These are phyloP conservation scores for Yamadazyma ubonensis DNA, from an alignment of 805 yeast genomes.

Conservation along the genomic window DNA sequence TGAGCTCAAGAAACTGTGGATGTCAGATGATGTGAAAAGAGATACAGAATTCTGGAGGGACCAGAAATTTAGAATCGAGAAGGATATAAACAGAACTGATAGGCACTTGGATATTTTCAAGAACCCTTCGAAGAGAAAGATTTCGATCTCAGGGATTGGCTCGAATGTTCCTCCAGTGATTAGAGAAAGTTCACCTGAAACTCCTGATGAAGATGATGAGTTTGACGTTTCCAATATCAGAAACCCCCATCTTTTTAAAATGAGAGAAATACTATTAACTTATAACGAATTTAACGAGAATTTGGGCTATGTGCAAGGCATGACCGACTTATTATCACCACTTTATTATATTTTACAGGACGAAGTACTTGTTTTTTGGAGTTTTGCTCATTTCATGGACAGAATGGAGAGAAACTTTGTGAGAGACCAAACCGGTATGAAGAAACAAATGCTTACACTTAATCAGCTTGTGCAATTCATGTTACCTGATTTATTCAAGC, in stretches of 20 bases:
- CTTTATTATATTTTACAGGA: slow-evolving; percentile 65
- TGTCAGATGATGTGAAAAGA: slow-evolving; percentile 49
- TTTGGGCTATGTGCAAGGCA: slow-evolving; percentile 96
- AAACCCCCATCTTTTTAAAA: slow-evolving; percentile 69
- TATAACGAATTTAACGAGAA: slow-evolving; percentile 81
- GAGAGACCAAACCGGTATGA: slow-evolving; percentile 91
- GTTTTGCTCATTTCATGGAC: slow-evolving; percentile 84
- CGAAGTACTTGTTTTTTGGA: slow-evolving; percentile 84
- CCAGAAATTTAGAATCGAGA: slow-evolving; percentile 85
- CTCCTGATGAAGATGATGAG: slow-evolving; percentile 45
- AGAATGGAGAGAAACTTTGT: slow-evolving; percentile 93
- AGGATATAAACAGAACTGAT: slow-evolving; percentile 91
- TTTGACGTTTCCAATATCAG: slow-evolving; percentile 62
- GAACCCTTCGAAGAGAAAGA: slow-evolving; percentile 32
- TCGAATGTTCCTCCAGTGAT: slow-evolving; percentile 16
- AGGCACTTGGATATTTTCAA: slow-evolving; percentile 67
- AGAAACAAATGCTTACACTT: slow-evolving; percentile 77
- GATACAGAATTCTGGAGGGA: slow-evolving; percentile 75
- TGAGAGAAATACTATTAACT: slow-evolving; percentile 79
- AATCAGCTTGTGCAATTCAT: slow-evolving; percentile 86
- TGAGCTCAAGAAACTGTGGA: slow-evolving; percentile 71
- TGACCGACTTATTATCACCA: slow-evolving; percentile 92
- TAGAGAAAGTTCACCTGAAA: slow-evolving; percentile 31
- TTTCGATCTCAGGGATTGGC: slow-evolving; percentile 12
- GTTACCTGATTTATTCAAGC: slow-evolving; percentile 81